phyloP scores from a whole-genome alignment of 768 basidiomycete genomes.

The Auriscalpium vulgare region DNA sequence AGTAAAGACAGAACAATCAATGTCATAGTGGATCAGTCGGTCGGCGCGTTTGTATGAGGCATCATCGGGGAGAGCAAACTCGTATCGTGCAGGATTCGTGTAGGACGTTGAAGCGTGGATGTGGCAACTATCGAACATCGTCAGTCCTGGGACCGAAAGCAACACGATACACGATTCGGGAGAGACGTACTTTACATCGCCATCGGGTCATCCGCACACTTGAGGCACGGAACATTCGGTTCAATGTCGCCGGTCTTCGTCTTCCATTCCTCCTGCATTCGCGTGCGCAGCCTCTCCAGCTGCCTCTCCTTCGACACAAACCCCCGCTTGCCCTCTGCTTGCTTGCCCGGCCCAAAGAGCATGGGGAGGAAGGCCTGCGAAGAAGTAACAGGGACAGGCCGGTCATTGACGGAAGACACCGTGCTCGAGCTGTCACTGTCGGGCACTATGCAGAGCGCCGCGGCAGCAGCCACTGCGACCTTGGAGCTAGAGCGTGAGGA shows the following conservation, averaged over 20 bases:
- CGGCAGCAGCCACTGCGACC: not conserved
- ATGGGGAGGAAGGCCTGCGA: conserved; percentile 9
- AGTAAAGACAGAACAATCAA: no score
- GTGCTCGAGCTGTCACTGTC: conserved; percentile 17
- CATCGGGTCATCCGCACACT: not conserved
- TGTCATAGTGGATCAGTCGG: no score
- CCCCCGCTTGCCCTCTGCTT: conserved; percentile 19
- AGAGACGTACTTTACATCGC: not conserved
- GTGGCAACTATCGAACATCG: not conserved
- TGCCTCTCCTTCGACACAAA: conserved; percentile 63
- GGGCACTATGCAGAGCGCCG: conserved; percentile 13
- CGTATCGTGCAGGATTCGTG: no score
- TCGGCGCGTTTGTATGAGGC: no score
- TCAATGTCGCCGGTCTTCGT: not conserved
- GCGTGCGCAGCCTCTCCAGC: conserved; percentile 50
- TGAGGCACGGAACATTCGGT: not conserved
- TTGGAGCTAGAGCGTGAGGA: conserved; percentile 16
- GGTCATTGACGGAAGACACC: conserved; percentile 2
- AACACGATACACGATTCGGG: no score
- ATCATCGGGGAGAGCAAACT: no score
- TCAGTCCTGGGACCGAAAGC: not conserved
- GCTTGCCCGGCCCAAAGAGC: conserved; percentile 4
- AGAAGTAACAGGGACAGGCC: conserved; percentile 6
- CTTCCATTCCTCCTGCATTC: conserved; percentile 36
- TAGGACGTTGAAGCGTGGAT: not conserved